A percentile compares a stretch with the other conserved stretches of the same genome.
Evolutionary conservation across 1,284 basidiomycete genomes (phyloP).

Genomic region (Stygiomarasmius scandens): DNA sequence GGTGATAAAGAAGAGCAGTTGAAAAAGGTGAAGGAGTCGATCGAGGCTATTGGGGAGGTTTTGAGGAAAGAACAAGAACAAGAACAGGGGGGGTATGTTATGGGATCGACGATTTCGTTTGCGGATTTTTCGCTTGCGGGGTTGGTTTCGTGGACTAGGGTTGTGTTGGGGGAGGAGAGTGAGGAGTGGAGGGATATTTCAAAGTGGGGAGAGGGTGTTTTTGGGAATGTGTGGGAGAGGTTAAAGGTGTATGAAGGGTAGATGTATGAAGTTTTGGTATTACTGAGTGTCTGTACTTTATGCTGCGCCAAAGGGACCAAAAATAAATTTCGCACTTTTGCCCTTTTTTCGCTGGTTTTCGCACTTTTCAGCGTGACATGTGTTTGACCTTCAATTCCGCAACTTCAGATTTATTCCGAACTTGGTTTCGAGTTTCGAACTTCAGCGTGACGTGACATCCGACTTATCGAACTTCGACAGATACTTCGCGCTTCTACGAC

Average conservation of each 20-base stretch:
- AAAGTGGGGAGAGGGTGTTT: conserved; percentile 30
- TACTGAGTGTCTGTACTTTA: too few relatives aligned
- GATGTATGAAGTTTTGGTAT: too few relatives aligned
- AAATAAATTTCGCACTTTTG: too few relatives aligned
- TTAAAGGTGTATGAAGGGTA: background rate
- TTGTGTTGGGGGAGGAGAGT: conserved; percentile 18
- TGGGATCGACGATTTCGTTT: conserved; percentile 29
- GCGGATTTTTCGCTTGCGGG: conserved; percentile 33
- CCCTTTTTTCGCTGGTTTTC: too few relatives aligned
- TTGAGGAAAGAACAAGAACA: conserved; percentile 10
- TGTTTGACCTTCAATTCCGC: too few relatives aligned
- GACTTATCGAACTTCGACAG: too few relatives aligned
- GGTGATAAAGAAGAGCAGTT: background rate
- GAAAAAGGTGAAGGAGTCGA: background rate
- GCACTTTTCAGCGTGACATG: too few relatives aligned
- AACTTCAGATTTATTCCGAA: too few relatives aligned
- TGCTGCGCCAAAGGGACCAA: too few relatives aligned
- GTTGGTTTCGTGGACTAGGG: conserved; percentile 30
- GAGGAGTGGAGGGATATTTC: conserved; percentile 30
- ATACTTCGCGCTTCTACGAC: too few relatives aligned
- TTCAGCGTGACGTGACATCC: too few relatives aligned
- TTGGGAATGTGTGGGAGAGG: background rate
- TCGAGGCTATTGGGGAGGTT: conserved; percentile 15
- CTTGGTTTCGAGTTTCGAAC: too few relatives aligned
- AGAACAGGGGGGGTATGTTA: conserved; percentile 23